Percentiles rank a stretch among this genome's conserved stretches.
Evolutionary conservation across 495 filamentous ascomycete genomes (phyloP).

Genomic region (Daldinia grandis): DNA sequence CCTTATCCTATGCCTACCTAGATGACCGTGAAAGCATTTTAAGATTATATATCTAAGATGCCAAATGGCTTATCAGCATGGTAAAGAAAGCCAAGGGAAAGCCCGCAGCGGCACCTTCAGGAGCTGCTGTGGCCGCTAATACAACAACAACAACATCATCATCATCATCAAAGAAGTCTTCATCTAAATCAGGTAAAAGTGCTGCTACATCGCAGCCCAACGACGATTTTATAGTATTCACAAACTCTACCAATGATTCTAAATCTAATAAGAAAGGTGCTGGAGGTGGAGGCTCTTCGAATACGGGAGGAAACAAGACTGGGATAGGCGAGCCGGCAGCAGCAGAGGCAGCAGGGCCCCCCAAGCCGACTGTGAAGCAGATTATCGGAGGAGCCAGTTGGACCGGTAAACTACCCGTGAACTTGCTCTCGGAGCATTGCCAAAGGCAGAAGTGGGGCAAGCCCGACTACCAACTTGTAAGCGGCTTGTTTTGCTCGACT

Average conservation of each 20-base stretch:
- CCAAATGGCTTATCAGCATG: slow-evolving; percentile 50
- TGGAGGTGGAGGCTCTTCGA: slow-evolving; percentile 28
- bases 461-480: slow-evolving; percentile 79
- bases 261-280: slow-evolving; percentile 54
- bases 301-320: slow-evolving; percentile 55
- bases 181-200: slow-evolving; percentile 48
- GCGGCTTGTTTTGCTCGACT: slow-evolving; percentile 35
- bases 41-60: slow-evolving; percentile 3
- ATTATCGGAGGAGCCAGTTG: slow-evolving; percentile 95
- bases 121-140: slow-evolving; percentile 32
- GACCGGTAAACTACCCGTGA: slow-evolving; percentile 96
- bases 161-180: slow-evolving; percentile 45
- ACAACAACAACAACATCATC: slow-evolving; percentile 42
- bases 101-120: slow-evolving; percentile 41
- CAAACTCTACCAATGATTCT: slow-evolving; percentile 66
- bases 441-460: slow-evolving; percentile 95
- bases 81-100: slow-evolving; percentile 60
- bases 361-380: slow-evolving; percentile 82
- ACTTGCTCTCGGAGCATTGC: slow-evolving; percentile 91
- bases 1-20: not conserved
- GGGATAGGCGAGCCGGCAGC: slow-evolving; percentile 40
- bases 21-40: slow-evolving; percentile 6
- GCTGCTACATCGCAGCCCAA: slow-evolving; percentile 51
- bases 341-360: slow-evolving; percentile 59
- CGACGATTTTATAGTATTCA: slow-evolving; percentile 73